Percentiles rank a stretch among this genome's conserved stretches.
Evolutionary conservation across 192 early-diverging fungal genomes (phyloP).

Genomic region (Dissophora ornata): DNA sequence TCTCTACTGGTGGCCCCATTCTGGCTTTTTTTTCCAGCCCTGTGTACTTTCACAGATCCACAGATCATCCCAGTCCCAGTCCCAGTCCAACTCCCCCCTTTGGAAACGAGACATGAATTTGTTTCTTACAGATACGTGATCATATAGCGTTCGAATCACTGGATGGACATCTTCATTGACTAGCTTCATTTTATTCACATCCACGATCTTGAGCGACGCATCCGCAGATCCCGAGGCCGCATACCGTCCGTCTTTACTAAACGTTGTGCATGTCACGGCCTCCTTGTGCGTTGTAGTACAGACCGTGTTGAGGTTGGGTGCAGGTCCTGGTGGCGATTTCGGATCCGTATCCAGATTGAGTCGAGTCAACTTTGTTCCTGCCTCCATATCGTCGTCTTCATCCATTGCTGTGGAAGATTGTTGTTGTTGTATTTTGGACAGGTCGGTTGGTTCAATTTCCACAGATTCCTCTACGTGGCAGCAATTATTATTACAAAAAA

Average conservation of each 20-base stretch:
- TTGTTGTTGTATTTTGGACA: conserved; percentile 8
- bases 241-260: conserved; percentile 78
- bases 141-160: conserved; percentile 90
- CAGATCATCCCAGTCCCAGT: too few species aligned
- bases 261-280: conserved; percentile 71
- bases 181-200: conserved; percentile 83
- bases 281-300: conserved; percentile 86
- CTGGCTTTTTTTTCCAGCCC: neutral
- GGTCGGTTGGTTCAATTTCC: conserved; percentile 54
- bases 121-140: conserved; percentile 73
- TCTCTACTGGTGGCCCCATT: neutral
- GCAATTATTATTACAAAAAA: neutral
- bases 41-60: too few species aligned
- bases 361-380: conserved; percentile 37
- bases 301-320: conserved; percentile 71
- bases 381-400: conserved; percentile 40
- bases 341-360: conserved; percentile 57
- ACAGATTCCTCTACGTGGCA: conserved; percentile 36
- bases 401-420: conserved; percentile 2
- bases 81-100: too few species aligned
- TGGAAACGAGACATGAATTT: too few species aligned
- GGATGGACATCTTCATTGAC: conserved; percentile 82
- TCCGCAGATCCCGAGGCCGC: conserved; percentile 92
- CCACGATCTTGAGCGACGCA: conserved; percentile 90
- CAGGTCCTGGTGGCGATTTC: conserved; percentile 34